Evolutionary conservation across 176 grass and related monocot genomes (phyloP), one percentile per base, ranked within the genome.

Genomic region (Juncus inflexus): DNA sequence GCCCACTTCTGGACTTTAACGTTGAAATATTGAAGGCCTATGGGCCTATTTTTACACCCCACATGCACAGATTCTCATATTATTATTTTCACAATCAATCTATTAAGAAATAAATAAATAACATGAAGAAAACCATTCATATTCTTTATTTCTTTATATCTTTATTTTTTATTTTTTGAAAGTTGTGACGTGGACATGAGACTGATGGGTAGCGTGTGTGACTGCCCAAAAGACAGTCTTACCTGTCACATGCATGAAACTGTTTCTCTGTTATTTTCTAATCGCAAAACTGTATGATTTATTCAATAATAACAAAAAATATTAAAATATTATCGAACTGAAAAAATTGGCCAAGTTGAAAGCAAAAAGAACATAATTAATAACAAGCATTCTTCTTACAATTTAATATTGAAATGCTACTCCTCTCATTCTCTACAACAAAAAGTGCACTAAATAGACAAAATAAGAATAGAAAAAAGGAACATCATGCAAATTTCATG

Each of bases 181-280:
- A 70, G 56, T 12, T 42, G 67, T 8, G 67, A 70, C 53, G 67
- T 58, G 67, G 67, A 70, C 67, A 51, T 70, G 67, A 70, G 52
- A 54, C 4, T 15, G 49, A 56, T 58, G 37, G 37, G 53, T 70
- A 10, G n/a, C 67, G 67, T 70, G 67, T 70, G 58, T 12, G 67
- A 70, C 67, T 58, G n/a, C 16, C 53, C 14, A 70, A 42, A 57
- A 58, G 50, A 58, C 67, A 56, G 67, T 58, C 56, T 58, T 47
- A 47, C 9, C 43, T 47, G 53, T 58, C 66, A 41, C 67, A 70
- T 70, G 67, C 67, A 70, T 38, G 51, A 9, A 58, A 40, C 41
- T 42, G 11, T 7, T 12, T 15, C 8, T 15, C 52, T 70, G 52
- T 58, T 41, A 70, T 67, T 50, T 37, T 0, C 38, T 11, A 15